phyloP scores from a whole-genome alignment of 129 eudicot species.

The Artemisia argyi region DNA sequence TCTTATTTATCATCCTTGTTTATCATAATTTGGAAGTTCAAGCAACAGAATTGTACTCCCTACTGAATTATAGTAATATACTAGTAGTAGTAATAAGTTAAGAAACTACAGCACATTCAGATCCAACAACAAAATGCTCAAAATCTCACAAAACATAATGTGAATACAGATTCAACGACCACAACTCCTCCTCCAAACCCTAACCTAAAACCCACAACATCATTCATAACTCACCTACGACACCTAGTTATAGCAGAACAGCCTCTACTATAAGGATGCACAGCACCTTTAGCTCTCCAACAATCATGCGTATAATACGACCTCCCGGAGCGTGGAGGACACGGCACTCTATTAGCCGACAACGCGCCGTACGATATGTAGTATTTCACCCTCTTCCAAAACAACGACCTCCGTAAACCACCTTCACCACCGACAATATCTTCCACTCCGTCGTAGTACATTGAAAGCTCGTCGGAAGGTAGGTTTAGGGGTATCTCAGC shows the following conservation, averaged over 20 bases:
- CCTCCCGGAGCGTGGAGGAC: slow-evolving; percentile 89
- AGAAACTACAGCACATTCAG: too few relatives aligned
- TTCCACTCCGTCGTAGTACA: slow-evolving; percentile 22
- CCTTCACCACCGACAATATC: slow-evolving; percentile 4
- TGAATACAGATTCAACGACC: background rate
- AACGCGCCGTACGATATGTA: slow-evolving; percentile 85
- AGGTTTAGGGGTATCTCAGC: background rate
- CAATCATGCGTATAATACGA: slow-evolving; percentile 84
- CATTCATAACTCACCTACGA: slow-evolving; percentile 50
- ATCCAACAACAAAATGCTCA: too few relatives aligned
- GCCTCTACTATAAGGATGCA: slow-evolving; percentile 70
- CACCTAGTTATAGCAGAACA: slow-evolving; percentile 84
- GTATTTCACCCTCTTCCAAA: slow-evolving; percentile 49
- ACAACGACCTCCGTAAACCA: slow-evolving; percentile 49
- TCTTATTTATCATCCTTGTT: too few relatives aligned
- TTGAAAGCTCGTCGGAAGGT: slow-evolving; percentile 31
- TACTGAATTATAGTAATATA: too few relatives aligned
- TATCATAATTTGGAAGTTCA: too few relatives aligned
- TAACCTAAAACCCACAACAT: background rate
- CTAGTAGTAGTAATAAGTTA: slow-evolving; percentile 17
- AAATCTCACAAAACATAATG: too few relatives aligned
- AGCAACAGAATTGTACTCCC: too few relatives aligned
- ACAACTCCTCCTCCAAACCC: background rate
- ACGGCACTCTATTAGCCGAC: slow-evolving; percentile 71
- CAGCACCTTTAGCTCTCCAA: slow-evolving; percentile 60